These are phyloP conservation scores for Ganoderma multipileum DNA, from an alignment of 1,284 basidiomycete species.

Conservation along the genomic window DNA sequence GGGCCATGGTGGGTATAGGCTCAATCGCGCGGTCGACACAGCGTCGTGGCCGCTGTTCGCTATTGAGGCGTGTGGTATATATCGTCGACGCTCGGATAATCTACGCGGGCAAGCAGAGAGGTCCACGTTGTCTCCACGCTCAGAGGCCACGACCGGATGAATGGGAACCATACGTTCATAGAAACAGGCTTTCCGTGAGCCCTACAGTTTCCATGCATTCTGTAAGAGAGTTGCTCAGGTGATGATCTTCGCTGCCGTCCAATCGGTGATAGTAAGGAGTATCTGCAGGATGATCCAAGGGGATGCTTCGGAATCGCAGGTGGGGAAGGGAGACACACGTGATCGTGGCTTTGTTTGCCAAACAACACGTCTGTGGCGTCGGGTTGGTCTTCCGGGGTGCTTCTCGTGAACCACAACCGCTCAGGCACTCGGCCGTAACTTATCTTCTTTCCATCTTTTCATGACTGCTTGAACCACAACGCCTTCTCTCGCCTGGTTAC, in stretches of 20 bases:
- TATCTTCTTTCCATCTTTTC: conserved; percentile 15
- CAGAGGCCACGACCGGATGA: conserved; percentile 20
- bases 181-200: conserved; percentile 17
- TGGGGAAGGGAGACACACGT: conserved; percentile 15
- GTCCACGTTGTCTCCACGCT: conserved; percentile 27
- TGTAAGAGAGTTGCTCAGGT: conserved; percentile 21
- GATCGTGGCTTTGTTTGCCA: conserved; percentile 30
- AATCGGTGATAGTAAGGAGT: conserved; percentile 12
- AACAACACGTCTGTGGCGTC: conserved; percentile 39
- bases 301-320: conserved; percentile 39
- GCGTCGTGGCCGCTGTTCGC: not conserved
- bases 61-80: conserved; percentile 16
- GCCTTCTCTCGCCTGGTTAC: conserved; percentile 4
- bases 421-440: conserved; percentile 5
- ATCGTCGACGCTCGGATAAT: conserved; percentile 23
- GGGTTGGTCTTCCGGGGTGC: not conserved
- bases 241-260: conserved; percentile 12
- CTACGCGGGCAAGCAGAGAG: conserved; percentile 14
- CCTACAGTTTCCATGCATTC: conserved; percentile 9
- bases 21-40: conserved; percentile 3
- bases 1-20: conserved; percentile 22
- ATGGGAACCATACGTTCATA: conserved; percentile 19
- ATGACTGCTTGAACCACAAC: conserved; percentile 2
- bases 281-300: conserved; percentile 38
- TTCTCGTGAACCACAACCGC: conserved; percentile 14